Evolutionary conservation across 805 yeast species (phyloP), one percentile per base, ranked within the genome.

Genomic region (Teunomyces barrocoloradensis): DNA sequence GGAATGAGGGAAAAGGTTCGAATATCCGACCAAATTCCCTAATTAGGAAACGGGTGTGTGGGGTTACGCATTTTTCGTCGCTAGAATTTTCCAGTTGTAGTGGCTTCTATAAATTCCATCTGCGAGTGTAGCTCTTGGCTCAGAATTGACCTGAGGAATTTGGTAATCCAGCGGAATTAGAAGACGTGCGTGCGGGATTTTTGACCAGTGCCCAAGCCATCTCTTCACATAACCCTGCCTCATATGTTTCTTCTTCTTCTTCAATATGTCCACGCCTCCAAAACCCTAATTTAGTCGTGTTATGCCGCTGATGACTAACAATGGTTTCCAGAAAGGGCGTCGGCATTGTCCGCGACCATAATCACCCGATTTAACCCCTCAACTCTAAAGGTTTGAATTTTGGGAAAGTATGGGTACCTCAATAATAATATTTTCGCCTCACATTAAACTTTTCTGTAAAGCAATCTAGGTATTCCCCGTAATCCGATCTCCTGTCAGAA

Each of bases 61-160:
- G 38, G 38, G 38, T 35, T 20, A n/a, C 38, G 38, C 38, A 35
- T 35, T 35, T 18, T 35, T 35, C 20, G 5, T 35, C 27, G 44
- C 37, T 29, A 29, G 15, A 30, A 29, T 41, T 41, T 18, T 29
- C 28, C 29, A 12, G 13, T 27, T 35, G 27, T 9, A 18, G 20
- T 6, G n/a, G 23, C 34, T 32, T 13, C 34, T 32, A 6, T 13
- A 13, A 25, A 25, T 25, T 25, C 27, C 27, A 25, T 25, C 6
- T 25, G 27, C 18, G 34, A 32, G 17, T 32, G 34, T 32, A 10
- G 15, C 17, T 13, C 18, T 13, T 32, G 15, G 15, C 34, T 13
- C 34, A 5, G 17, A 13, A 4, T 32, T 32, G 18, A 9, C 18
- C 34, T 13, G 13, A 32, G 10, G 34, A 32, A 32, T 6, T 13